phyloP scores from a whole-genome alignment of 495 filamentous ascomycete species.

The Echria macrotheca region DNA sequence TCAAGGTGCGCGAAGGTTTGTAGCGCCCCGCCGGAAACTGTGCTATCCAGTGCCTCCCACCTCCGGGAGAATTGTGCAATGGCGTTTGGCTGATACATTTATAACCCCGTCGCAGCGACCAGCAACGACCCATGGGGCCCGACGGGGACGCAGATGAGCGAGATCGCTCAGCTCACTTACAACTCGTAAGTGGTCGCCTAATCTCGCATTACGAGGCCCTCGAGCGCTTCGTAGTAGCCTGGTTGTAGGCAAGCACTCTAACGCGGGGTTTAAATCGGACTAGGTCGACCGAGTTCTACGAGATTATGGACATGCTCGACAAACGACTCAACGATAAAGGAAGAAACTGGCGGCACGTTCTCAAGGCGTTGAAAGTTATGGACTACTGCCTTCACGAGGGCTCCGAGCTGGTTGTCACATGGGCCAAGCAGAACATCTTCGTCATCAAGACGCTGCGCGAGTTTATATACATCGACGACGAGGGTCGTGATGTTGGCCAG shows the following conservation, averaged over 20 bases:
- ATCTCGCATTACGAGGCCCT: neutral
- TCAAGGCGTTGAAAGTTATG: constrained; percentile 95
- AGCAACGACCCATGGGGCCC: constrained; percentile 99
- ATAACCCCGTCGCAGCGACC: constrained; percentile 71
- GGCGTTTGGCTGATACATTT: constrained; percentile 16
- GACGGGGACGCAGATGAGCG: constrained; percentile 96
- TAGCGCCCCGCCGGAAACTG: neutral
- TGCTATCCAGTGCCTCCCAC: neutral
- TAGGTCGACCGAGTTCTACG: constrained; percentile 81
- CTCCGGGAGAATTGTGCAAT: neutral
- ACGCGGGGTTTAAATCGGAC: neutral
- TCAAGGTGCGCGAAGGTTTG: constrained; percentile 99
- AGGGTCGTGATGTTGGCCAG: constrained; percentile 88
- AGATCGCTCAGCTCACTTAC: constrained; percentile 95
- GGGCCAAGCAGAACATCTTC: constrained; percentile 96
- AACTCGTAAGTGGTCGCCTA: constrained; percentile 64
- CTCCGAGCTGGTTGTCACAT: constrained; percentile 92
- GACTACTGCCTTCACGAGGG: constrained; percentile 99
- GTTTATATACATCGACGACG: constrained; percentile 93
- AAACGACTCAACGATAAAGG: constrained; percentile 99
- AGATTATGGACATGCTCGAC: constrained; percentile 99
- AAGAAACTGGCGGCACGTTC: constrained; percentile 98
- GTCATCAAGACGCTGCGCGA: constrained; percentile 98
- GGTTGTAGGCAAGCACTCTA: neutral
- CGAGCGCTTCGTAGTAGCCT: neutral